These are phyloP conservation scores for Arthrinium phaeospermum DNA, from an alignment of 2,329 filamentous ascomycete genomes.

Conservation along the genomic window DNA sequence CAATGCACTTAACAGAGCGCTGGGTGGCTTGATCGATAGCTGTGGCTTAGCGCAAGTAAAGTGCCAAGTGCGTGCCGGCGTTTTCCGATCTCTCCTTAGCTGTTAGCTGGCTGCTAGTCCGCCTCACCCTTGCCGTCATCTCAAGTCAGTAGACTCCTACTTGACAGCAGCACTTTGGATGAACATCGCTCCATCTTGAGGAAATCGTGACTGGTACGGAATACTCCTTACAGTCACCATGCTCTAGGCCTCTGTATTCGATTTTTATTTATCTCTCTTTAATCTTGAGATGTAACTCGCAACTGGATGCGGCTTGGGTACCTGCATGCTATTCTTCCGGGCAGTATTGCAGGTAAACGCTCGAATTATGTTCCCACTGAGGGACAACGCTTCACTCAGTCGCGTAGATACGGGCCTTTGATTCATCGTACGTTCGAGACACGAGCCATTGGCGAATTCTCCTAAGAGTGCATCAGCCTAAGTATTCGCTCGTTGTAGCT, in stretches of 20 bases:
- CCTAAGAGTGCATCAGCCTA: not conserved
- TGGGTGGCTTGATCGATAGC: not conserved
- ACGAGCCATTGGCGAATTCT: not conserved
- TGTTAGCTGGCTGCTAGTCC: not conserved
- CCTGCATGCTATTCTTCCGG: not conserved
- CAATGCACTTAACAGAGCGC: slow-evolving; percentile 1
- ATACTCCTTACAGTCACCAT: not conserved
- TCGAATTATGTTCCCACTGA: not conserved
- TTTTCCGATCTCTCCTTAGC: not conserved
- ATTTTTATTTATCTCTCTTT: not conserved
- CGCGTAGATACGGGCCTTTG: not conserved
- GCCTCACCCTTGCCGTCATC: not conserved
- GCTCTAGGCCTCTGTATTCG: not conserved
- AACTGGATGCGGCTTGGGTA: not conserved
- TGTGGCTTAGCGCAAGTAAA: not conserved
- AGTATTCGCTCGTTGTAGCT: not conserved
- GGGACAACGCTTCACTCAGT: not conserved
- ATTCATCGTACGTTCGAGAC: not conserved
- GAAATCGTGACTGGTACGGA: not conserved
- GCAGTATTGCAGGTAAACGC: not conserved
- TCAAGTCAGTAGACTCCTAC: not conserved
- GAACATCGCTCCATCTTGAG: not conserved
- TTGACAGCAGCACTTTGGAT: not conserved
- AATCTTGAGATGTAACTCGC: not conserved
- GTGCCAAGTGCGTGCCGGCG: not conserved